Conservation (phyloP, 352 stramenopile species). For the Globisporangium barbulae region DNA sequence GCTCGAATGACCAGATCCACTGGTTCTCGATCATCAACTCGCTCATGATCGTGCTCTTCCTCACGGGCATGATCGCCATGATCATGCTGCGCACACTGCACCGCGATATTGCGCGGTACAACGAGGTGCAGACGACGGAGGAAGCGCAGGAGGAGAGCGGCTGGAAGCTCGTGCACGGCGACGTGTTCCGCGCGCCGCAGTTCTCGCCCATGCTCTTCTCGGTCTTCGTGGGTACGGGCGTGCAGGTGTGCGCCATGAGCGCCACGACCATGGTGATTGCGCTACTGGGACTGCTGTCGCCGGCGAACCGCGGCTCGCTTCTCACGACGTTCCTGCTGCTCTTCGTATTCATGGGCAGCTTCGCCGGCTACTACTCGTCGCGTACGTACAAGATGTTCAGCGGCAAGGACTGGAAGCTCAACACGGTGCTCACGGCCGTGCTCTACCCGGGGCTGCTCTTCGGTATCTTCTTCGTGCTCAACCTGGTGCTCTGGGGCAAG, state of each 20-base stretch:
- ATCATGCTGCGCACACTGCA: slow-evolving; percentile 99
- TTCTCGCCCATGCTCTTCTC: slow-evolving; percentile 93
- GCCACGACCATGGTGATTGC: slow-evolving; percentile 94
- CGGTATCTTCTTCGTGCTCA: slow-evolving; percentile 95
- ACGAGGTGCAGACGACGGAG: slow-evolving; percentile 93
- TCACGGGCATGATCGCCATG: slow-evolving; percentile 98
- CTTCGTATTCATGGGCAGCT: slow-evolving; percentile 97
- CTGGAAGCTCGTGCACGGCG: slow-evolving; percentile 96
- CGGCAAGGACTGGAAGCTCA: slow-evolving; percentile 97
- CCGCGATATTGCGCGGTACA: slow-evolving; percentile 97
- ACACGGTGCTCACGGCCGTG: slow-evolving; percentile 95
- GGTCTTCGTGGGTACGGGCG: slow-evolving; percentile 94
- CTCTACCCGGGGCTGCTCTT: slow-evolving; percentile 94
- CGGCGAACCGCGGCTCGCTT: slow-evolving; percentile 95
- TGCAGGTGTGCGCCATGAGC: slow-evolving; percentile 96
- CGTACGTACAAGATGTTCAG: slow-evolving; percentile 99
- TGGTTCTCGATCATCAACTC: slow-evolving; percentile 99
- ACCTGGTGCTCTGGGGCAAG: slow-evolving; percentile 93
- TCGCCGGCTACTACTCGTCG: slow-evolving; percentile 95
- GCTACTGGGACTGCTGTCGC: slow-evolving; percentile 94
- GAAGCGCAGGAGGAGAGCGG: slow-evolving; percentile 95
- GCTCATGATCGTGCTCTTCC: slow-evolving; percentile 99
- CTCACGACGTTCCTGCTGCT: slow-evolving; percentile 96
- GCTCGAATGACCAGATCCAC: slow-evolving; percentile 98
- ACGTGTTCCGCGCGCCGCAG: slow-evolving; percentile 98